Evolutionary conservation across 1,284 basidiomycete species (phyloP).

Genomic region (Moesziomyces sp.): DNA sequence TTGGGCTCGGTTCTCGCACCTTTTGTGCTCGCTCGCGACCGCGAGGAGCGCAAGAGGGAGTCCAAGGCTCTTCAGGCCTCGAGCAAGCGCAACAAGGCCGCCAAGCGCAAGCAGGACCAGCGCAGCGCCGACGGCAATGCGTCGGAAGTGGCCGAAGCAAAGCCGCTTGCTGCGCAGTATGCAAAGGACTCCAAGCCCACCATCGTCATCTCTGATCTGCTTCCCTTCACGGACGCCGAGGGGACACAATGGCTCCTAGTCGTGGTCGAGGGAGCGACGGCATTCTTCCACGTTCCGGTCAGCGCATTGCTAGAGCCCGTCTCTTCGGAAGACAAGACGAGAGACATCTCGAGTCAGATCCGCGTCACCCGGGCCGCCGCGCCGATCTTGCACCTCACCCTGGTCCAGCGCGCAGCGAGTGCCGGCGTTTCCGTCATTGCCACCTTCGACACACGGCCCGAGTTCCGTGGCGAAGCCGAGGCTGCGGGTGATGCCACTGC

Average conservation of each 20-base stretch:
- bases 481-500: constrained; percentile 5
- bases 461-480: constrained; percentile 19
- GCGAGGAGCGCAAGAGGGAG: constrained; percentile 47
- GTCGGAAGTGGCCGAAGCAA: constrained; percentile 7
- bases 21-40: constrained; percentile 40
- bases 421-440: constrained; percentile 14
- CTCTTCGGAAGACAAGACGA: constrained; percentile 12
- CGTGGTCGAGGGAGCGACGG: constrained; percentile 55
- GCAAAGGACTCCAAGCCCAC: constrained; percentile 35
- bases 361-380: constrained; percentile 27
- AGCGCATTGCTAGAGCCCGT: constrained; percentile 23
- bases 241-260: constrained; percentile 41
- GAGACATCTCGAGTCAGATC: constrained; percentile 33
- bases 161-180: constrained; percentile 30
- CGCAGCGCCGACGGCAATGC: constrained; percentile 6
- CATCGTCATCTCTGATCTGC: constrained; percentile 49
- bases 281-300: constrained; percentile 51
- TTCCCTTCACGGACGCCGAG: constrained; percentile 32
- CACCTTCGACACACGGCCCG: constrained; percentile 40
- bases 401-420: constrained; percentile 5
- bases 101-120: constrained; percentile 30
- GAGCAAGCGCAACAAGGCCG: constrained; percentile 42
- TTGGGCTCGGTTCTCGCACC: constrained; percentile 28
- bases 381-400: constrained; percentile 45
- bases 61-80: constrained; percentile 23